Evolutionary conservation across 2,329 filamentous ascomycete genomes (phyloP).

Genomic region (Colletotrichum destructivum): DNA sequence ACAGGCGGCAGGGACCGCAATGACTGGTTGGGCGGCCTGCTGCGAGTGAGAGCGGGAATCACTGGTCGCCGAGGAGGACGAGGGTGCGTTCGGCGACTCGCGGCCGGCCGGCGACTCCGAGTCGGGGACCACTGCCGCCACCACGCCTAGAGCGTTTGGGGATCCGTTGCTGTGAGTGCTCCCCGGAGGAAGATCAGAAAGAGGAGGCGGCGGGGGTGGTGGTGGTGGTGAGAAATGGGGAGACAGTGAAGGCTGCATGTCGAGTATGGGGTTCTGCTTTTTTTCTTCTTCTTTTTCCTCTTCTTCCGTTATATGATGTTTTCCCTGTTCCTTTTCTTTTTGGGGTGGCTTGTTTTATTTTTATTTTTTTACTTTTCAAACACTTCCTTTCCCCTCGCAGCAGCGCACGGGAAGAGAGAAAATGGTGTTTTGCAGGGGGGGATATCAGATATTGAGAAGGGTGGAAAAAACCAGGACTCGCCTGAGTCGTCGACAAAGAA

Average conservation of each 20-base stretch:
- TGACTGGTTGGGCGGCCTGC: conserved; percentile 46
- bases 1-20: conserved; percentile 67
- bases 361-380: too few species aligned
- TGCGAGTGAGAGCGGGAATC: conserved; percentile 41
- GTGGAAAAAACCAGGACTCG: too few species aligned
- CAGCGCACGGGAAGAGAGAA: too few species aligned
- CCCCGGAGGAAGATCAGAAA: conserved; percentile 13
- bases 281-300: too few species aligned
- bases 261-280: not conserved
- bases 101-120: conserved; percentile 42
- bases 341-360: too few species aligned
- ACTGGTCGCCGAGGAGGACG: conserved; percentile 45
- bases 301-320: too few species aligned
- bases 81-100: conserved; percentile 42
- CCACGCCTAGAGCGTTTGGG: conserved; percentile 26
- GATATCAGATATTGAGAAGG: too few species aligned
- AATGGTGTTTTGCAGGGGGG: too few species aligned
- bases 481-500: too few species aligned
- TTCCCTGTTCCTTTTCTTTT: too few species aligned
- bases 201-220: too few species aligned
- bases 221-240: conserved; percentile 27
- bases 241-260: conserved; percentile 32
- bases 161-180: conserved; percentile 39
- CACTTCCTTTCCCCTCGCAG: too few species aligned
- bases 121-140: conserved; percentile 33